Conservation (phyloP, 257 asterid species). For the Scutellaria galericulata region DNA sequence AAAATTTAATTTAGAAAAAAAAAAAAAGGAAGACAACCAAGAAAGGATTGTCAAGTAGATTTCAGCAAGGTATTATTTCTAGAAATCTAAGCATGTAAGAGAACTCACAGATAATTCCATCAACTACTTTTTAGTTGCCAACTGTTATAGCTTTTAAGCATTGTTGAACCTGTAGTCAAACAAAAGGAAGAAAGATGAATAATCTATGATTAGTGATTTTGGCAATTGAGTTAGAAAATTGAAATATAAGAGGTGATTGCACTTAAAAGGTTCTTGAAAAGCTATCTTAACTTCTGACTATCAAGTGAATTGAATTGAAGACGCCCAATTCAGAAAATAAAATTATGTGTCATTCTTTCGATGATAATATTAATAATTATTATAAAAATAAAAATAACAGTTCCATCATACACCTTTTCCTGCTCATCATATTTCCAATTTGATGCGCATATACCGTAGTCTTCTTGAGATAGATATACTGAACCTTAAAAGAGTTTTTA, state of each 20-base stretch:
- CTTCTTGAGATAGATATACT: neutral
- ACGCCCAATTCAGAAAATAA: too few relatives aligned
- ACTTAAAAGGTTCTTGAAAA: neutral
- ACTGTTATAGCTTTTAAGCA: slow-evolving; percentile 33
- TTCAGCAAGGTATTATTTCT: slow-evolving; percentile 1
- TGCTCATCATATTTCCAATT: slow-evolving; percentile 16
- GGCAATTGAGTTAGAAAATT: neutral
- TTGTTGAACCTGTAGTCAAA: slow-evolving; percentile 43
- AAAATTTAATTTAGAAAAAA: slow-evolving; percentile 28
- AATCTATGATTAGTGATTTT: neutral
- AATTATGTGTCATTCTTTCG: too few relatives aligned
- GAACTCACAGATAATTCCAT: slow-evolving; percentile 67
- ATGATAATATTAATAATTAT: too few relatives aligned
- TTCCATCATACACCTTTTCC: neutral
- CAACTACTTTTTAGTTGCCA: slow-evolving; percentile 31
- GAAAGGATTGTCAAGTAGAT: slow-evolving; percentile 23
- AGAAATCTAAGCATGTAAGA: slow-evolving; percentile 34
- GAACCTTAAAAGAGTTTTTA: slow-evolving; percentile 2
- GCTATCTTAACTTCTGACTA: neutral
- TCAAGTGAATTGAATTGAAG: too few relatives aligned
- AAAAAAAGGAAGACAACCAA: slow-evolving; percentile 1
- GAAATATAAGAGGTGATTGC: neutral
- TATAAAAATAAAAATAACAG: too few relatives aligned
- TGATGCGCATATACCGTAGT: neutral
- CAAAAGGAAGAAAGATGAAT: slow-evolving; percentile 27